Evolutionary conservation across 257 asterid genomes (phyloP), one percentile per base, ranked within the genome.

Genomic region (Solanum infundibuliforme): DNA sequence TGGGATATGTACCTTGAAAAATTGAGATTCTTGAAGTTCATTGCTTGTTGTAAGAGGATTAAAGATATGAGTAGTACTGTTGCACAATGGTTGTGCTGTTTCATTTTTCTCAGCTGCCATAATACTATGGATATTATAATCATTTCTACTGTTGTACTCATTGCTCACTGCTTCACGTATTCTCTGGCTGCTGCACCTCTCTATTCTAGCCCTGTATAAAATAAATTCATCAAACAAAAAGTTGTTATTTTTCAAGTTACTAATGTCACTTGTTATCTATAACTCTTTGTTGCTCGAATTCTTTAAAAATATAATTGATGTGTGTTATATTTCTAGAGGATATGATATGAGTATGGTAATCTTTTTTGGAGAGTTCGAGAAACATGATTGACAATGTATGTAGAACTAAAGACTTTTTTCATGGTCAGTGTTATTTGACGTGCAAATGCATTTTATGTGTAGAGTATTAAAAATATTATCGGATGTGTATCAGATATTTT

Each of bases 1-100:
- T 79, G 89, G 86, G 76, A 16, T 88, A 90, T 90, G 90, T 94
- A 95, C 98, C 98, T 94, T 93, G 92, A 90, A 92, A 91, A 91
- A 65, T 91, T 91, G 86, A 87, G 95, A 94, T 86, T 89, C 87
- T 76, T 88, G 65, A 85, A 85, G 48, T 29, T 89, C 89, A 89
- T 83, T 89, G 87, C 87, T 89, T 89, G 88, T 86, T 32, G n/a
- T 32, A 16, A 71, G 84, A 93, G 94, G 74, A 90, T 91, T 91
- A 90, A 88, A 68, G 75, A 68, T 12, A 29, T 29, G 75, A 68
- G 23, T 29, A 71, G 7, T 32, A 79, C 62, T 20, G 13, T 38
- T 86, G 84, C 25, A 41, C 62, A 77, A 41, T n/a, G 65, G 65
- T 27, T 84, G 77, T 66, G 76, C 14, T 62, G 86, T 14, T 79